Conservation (phyloP, 148 eudicot species). For the Fagopyrum tataricum region DNA sequence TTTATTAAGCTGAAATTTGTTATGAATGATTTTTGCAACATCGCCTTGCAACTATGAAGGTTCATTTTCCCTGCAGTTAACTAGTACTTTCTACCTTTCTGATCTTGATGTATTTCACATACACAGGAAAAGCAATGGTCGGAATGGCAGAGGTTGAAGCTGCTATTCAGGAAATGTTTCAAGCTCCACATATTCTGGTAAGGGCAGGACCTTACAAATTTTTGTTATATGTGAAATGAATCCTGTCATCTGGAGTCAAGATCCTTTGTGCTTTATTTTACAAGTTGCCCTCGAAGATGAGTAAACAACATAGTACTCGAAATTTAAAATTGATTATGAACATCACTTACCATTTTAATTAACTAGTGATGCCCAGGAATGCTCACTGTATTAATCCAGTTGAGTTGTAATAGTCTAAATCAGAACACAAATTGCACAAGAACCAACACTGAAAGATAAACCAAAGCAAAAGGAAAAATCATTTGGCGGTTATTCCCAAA, state of each 20-base stretch:
- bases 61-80: constrained; percentile 4
- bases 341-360: not conserved
- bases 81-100: not conserved
- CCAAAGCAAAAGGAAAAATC: too few relatives aligned
- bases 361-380: not conserved
- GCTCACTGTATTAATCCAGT: not conserved
- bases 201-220: constrained; percentile 10
- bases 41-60: not conserved
- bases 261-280: not conserved
- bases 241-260: not conserved
- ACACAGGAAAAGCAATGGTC: constrained; percentile 57
- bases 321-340: not conserved
- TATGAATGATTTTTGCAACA: not conserved
- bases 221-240: not conserved
- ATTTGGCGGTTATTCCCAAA: too few relatives aligned
- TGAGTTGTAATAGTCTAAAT: too few relatives aligned
- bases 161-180: constrained; percentile 97
- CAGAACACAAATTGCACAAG: too few relatives aligned
- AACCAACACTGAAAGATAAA: too few relatives aligned
- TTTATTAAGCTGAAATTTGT: constrained; percentile 7
- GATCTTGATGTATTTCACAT: constrained; percentile 4
- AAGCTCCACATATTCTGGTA: constrained; percentile 97
- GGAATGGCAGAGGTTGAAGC: constrained; percentile 90
- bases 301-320: not conserved
- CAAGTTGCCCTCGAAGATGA: not conserved